A percentile compares a stretch with the other conserved stretches of the same genome.
Evolutionary conservation across 192 early-diverging fungal genomes (phyloP).

Genomic region (Rhizophagus sp.): DNA sequence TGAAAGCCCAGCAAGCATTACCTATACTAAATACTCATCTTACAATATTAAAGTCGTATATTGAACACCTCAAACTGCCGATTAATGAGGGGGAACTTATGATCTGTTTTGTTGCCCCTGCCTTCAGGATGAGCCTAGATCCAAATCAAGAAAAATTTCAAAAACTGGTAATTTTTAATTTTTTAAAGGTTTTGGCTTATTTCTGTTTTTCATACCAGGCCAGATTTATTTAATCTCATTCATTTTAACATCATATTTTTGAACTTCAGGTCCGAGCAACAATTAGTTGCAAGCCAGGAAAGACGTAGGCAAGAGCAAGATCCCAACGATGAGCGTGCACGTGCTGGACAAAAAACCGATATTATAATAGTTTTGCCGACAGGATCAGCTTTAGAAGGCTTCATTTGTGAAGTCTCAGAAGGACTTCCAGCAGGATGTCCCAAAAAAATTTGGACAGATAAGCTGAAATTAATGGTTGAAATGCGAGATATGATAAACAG

Average conservation of each 20-base stretch:
- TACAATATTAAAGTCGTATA: slow-evolving; percentile 6
- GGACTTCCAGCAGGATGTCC: slow-evolving; percentile 20
- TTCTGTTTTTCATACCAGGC: background rate
- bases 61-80: slow-evolving; percentile 15
- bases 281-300: slow-evolving; percentile 21
- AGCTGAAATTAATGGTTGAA: slow-evolving; percentile 24
- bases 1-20: background rate
- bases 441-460: slow-evolving; percentile 25
- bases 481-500: slow-evolving; percentile 30
- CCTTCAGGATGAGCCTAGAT: slow-evolving; percentile 17
- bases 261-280: slow-evolving; percentile 2
- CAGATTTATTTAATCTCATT: slow-evolving; percentile 18
- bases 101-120: background rate
- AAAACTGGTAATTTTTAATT: slow-evolving; percentile 29
- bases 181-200: background rate
- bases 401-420: slow-evolving; percentile 29
- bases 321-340: slow-evolving; percentile 3
- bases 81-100: slow-evolving; percentile 18
- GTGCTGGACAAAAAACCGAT: slow-evolving; percentile 8
- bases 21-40: slow-evolving; percentile 14
- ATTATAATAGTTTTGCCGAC: slow-evolving; percentile 22
- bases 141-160: slow-evolving; percentile 22
- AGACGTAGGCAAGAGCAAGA: background rate
- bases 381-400: slow-evolving; percentile 24
- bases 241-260: slow-evolving; percentile 6